These are phyloP conservation scores for Tetradesmus obliquus DNA, from an alignment of 139 green algal genomes.

Conservation along the genomic window DNA sequence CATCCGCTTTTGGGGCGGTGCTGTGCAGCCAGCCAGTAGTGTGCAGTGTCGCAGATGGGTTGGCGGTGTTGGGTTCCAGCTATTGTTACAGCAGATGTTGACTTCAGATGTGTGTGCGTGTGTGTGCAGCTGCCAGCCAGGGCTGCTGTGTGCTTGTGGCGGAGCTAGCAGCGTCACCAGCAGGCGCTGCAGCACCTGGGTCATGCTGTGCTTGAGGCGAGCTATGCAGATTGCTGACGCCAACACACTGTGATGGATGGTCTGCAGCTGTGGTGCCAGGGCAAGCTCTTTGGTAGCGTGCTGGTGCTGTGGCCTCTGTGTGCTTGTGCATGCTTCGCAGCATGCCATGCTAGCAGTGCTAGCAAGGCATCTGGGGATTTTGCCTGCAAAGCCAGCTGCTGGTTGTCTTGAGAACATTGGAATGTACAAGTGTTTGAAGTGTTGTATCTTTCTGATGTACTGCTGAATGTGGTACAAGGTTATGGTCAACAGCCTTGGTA, in stretches of 20 bases:
- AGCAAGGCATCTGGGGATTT: no score
- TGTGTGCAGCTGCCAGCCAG: neutral
- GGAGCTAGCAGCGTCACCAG: neutral
- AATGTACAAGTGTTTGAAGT: no score
- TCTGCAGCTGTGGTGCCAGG: neutral
- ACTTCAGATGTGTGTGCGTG: neutral
- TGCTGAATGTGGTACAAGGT: no score
- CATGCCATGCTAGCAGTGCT: no score
- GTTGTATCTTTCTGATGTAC: no score
- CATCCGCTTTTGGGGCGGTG: neutral
- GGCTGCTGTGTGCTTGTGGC: neutral
- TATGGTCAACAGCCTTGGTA: no score
- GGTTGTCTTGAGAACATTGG: no score
- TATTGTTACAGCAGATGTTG: neutral
- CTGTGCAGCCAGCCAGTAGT: neutral
- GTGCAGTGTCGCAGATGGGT: neutral
- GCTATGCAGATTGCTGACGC: neutral
- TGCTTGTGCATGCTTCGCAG: neutral
- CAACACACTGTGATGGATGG: neutral
- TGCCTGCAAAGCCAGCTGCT: no score
- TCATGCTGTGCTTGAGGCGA: neutral
- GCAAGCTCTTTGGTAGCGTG: neutral
- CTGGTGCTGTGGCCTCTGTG: neutral
- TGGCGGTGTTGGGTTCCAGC: neutral
- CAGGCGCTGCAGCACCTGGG: no score